phyloP scores from a whole-genome alignment of 305 asterid genomes.

The Solanum aculeatissimum region DNA sequence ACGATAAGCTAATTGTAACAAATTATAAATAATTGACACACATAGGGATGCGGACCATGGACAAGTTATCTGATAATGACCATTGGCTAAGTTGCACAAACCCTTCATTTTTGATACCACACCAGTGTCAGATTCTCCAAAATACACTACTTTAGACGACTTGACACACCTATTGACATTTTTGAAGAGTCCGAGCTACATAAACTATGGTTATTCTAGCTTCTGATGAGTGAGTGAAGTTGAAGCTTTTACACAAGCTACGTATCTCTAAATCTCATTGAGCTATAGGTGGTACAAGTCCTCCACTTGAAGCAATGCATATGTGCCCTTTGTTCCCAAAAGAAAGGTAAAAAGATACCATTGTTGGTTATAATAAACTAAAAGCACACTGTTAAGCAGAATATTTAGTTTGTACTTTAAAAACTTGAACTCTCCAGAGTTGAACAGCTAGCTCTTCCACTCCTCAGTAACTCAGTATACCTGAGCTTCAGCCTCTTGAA shows the following conservation, averaged over 20 bases:
- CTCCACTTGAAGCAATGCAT: conserved; percentile 52
- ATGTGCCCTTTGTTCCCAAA: conserved; percentile 17
- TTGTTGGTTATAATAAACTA: neutral
- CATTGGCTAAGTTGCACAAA: neutral
- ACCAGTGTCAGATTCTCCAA: neutral
- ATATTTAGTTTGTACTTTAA: conserved; percentile 11
- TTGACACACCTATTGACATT: neutral
- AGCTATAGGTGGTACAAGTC: conserved; percentile 11
- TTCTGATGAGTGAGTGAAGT: neutral
- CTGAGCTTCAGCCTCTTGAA: neutral
- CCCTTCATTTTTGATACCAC: neutral
- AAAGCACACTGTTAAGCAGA: neutral
- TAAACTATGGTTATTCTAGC: neutral
- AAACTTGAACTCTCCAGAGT: neutral
- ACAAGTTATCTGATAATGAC: neutral
- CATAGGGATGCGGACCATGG: neutral
- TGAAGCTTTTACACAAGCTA: neutral
- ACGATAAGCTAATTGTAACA: neutral
- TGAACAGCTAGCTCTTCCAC: neutral
- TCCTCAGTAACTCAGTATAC: neutral
- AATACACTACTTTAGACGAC: neutral
- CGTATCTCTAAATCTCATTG: neutral
- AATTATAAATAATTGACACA: neutral
- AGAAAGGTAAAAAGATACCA: conserved; percentile 5
- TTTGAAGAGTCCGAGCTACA: neutral